phyloP scores from a whole-genome alignment of 768 basidiomycete genomes.

The Kondoa malvinella region DNA sequence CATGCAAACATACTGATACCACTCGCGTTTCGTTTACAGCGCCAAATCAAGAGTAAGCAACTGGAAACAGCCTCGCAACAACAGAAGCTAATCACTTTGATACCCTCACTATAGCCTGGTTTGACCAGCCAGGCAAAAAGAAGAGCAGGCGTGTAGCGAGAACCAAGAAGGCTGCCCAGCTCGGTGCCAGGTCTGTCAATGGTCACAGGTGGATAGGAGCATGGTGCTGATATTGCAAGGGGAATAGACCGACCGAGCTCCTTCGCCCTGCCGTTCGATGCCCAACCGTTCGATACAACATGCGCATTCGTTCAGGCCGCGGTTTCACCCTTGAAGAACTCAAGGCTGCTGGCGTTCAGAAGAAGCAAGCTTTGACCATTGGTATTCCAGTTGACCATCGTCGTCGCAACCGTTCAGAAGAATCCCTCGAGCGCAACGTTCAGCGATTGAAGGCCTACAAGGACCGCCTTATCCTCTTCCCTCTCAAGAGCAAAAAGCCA shows the following conservation, averaged over 20 bases:
- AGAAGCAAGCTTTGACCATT: slow-evolving; percentile 78
- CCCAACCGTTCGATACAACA: slow-evolving; percentile 94
- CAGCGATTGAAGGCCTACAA: slow-evolving; percentile 89
- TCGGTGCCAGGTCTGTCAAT: slow-evolving; percentile 72
- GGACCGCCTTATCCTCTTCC: slow-evolving; percentile 83
- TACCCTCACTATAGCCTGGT: too few species aligned
- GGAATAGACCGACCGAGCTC: slow-evolving; percentile 37
- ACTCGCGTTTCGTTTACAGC: slow-evolving; percentile 3
- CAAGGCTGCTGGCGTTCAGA: slow-evolving; percentile 85
- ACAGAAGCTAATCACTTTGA: too few species aligned
- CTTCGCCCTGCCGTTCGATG: slow-evolving; percentile 94
- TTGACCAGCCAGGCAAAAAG: slow-evolving; percentile 97
- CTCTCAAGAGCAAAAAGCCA: slow-evolving; percentile 66
- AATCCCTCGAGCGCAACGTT: slow-evolving; percentile 88
- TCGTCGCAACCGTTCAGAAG: slow-evolving; percentile 87
- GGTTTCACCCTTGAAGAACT: slow-evolving; percentile 89
- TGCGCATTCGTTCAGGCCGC: slow-evolving; percentile 87
- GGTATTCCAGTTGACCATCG: slow-evolving; percentile 95
- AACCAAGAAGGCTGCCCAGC: slow-evolving; percentile 69
- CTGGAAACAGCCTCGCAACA: too few species aligned
- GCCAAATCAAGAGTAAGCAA: slow-evolving; percentile 23
- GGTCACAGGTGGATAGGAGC: neutral
- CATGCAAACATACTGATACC: neutral
- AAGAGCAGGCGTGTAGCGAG: slow-evolving; percentile 84
- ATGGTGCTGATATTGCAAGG: neutral